Conservation (phyloP, 2,329 filamentous ascomycete genomes). For the Chaetomiaceae sp. region DNA sequence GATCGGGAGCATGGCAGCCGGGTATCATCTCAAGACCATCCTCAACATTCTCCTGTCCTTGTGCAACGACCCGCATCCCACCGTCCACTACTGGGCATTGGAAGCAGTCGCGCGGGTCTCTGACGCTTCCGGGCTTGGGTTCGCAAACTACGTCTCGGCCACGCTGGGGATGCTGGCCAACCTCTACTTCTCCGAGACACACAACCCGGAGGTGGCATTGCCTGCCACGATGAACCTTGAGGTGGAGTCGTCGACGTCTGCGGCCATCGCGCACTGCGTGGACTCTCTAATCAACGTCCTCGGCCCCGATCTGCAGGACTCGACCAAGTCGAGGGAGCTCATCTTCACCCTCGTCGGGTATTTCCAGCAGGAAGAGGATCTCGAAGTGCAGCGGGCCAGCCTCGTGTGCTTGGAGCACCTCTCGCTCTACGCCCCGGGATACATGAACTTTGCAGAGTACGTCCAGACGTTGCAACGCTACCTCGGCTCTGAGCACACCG, state of each 20-base stretch:
- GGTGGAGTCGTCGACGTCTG: constrained; percentile 74
- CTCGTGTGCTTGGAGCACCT: constrained; percentile 85
- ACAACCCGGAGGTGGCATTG: constrained; percentile 77
- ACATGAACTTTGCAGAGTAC: constrained; percentile 80
- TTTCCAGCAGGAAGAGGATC: constrained; percentile 71
- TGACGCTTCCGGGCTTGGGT: constrained; percentile 87
- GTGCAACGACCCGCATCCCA: constrained; percentile 89
- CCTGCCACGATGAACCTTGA: constrained; percentile 86
- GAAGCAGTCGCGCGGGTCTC: constrained; percentile 82
- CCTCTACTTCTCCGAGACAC: constrained; percentile 84
- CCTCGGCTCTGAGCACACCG: constrained; percentile 62
- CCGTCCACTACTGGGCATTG: constrained; percentile 94
- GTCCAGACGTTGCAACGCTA: constrained; percentile 77
- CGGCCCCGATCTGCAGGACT: constrained; percentile 89
- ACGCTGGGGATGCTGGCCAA: constrained; percentile 92
- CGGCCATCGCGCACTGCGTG: constrained; percentile 80
- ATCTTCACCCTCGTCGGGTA: constrained; percentile 82
- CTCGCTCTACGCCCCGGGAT: constrained; percentile 82
- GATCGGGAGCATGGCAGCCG: constrained; percentile 95
- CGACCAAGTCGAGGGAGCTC: constrained; percentile 84
- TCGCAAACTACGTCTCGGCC: constrained; percentile 83
- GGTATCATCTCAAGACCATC: constrained; percentile 93
- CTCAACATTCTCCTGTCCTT: constrained; percentile 97
- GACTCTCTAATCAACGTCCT: constrained; percentile 97
- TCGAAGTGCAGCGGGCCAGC: constrained; percentile 68